Conservation (phyloP, 2,329 filamentous ascomycete genomes). For the Alternaria triticimaculans region DNA sequence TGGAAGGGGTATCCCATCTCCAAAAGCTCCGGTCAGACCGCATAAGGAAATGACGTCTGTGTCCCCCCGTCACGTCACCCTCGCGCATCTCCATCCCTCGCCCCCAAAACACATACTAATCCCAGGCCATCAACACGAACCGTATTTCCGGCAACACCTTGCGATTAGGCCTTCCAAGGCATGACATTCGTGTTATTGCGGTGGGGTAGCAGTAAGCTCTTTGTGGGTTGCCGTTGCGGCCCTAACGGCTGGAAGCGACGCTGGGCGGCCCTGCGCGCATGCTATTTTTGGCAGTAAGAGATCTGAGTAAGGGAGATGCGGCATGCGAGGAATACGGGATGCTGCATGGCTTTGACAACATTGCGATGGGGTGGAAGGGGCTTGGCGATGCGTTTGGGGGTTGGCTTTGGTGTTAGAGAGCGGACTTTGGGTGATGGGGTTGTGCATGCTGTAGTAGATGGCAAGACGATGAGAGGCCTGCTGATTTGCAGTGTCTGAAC, state of each 20-base stretch:
- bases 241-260: constrained; percentile 7
- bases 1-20: background rate
- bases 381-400: background rate
- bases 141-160: background rate
- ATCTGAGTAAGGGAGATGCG: background rate
- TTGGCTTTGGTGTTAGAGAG: background rate
- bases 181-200: constrained; percentile 1
- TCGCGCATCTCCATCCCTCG: background rate
- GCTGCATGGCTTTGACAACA: background rate
- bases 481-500: background rate
- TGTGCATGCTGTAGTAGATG: background rate
- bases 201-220: constrained; percentile 9
- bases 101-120: background rate
- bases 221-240: background rate
- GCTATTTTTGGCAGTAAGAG: background rate
- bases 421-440: no score
- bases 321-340: background rate
- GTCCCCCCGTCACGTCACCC: background rate
- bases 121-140: no score
- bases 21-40: background rate
- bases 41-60: constrained; percentile 1
- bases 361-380: background rate
- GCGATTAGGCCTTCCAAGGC: background rate
- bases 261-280: background rate
- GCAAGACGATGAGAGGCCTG: background rate